Conservation (phyloP, 2,329 filamentous ascomycete genomes). For the Lachnellula suecica region DNA sequence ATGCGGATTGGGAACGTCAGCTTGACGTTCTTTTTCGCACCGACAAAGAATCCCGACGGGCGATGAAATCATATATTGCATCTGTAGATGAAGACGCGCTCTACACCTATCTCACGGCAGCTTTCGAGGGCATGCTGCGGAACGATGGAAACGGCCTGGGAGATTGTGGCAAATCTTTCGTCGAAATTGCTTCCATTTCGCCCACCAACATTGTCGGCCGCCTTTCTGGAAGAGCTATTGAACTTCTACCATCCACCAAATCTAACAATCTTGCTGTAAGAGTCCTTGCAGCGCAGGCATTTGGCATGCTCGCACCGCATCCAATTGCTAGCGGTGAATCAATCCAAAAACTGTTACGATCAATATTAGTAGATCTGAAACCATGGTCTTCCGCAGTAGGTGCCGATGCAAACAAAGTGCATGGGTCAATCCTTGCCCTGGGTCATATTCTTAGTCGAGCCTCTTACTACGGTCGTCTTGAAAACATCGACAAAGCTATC, state of each 20-base stretch:
- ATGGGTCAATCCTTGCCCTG: slow-evolving; percentile 59
- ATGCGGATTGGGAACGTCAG: slow-evolving; percentile 82
- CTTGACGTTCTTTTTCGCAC: slow-evolving; percentile 72
- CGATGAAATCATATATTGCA: slow-evolving; percentile 55
- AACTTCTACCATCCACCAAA: slow-evolving; percentile 59
- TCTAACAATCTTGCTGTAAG: slow-evolving; percentile 73
- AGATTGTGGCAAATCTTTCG: slow-evolving; percentile 51
- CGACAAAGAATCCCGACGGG: slow-evolving; percentile 62
- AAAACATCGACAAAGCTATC: slow-evolving; percentile 35
- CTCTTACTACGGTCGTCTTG: slow-evolving; percentile 45
- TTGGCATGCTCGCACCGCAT: slow-evolving; percentile 77
- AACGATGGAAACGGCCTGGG: slow-evolving; percentile 40
- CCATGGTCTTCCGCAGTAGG: slow-evolving; percentile 57
- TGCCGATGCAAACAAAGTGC: slow-evolving; percentile 55
- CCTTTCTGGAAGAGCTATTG: slow-evolving; percentile 47
- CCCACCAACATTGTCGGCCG: slow-evolving; percentile 51
- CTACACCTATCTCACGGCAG: slow-evolving; percentile 48
- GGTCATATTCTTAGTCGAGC: slow-evolving; percentile 57
- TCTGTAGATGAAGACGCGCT: slow-evolving; percentile 40
- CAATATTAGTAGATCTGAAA: slow-evolving; percentile 45
- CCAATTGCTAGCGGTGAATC: slow-evolving; percentile 41
- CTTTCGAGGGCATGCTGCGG: slow-evolving; percentile 55
- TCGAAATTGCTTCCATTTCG: slow-evolving; percentile 50
- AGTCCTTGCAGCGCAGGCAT: slow-evolving; percentile 63
- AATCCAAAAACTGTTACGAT: slow-evolving; percentile 42